Conservation (phyloP, 2,329 filamentous ascomycete genomes). For the Neopestalotiopsis rosae region DNA sequence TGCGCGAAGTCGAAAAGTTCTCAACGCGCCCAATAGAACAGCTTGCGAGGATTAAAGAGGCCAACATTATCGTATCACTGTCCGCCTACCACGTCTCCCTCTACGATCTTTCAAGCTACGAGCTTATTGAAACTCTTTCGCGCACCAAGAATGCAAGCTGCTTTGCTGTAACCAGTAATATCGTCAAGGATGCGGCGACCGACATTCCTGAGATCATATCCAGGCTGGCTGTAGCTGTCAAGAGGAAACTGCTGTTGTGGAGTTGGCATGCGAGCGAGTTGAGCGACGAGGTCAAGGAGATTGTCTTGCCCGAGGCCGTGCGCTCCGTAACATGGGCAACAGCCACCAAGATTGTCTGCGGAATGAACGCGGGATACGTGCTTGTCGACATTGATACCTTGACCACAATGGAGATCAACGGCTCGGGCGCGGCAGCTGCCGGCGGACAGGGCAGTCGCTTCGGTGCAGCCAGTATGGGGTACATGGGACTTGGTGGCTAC, state of each 20-base stretch:
- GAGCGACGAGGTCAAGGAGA: slow-evolving; percentile 20
- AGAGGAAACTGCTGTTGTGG: slow-evolving; percentile 88
- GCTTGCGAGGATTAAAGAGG: slow-evolving; percentile 94
- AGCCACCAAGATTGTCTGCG: slow-evolving; percentile 84
- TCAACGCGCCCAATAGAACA: slow-evolving; percentile 89
- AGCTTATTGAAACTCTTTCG: slow-evolving; percentile 77
- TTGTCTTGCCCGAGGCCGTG: slow-evolving; percentile 74
- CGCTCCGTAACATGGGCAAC: slow-evolving; percentile 91
- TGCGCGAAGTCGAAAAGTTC: slow-evolving; percentile 94
- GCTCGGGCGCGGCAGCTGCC: slow-evolving; percentile 71
- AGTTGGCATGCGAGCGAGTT: slow-evolving; percentile 66
- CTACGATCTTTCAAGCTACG: slow-evolving; percentile 86
- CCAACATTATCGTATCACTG: slow-evolving; percentile 86
- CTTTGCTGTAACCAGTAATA: slow-evolving; percentile 95
- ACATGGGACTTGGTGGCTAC: slow-evolving; percentile 92
- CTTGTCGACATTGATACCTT: slow-evolving; percentile 83
- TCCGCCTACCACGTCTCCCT: slow-evolving; percentile 90
- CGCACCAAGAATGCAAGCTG: slow-evolving; percentile 87
- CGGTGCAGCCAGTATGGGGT: slow-evolving; percentile 90
- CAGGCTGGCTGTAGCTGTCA: slow-evolving; percentile 88
- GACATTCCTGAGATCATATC: slow-evolving; percentile 94
- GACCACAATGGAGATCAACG: slow-evolving; percentile 77
- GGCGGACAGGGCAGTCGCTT: slow-evolving; percentile 74
- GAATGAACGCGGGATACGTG: slow-evolving; percentile 90
- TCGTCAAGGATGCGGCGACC: slow-evolving; percentile 85